phyloP scores from a whole-genome alignment of 2,329 filamentous ascomycete genomes.

The Escovopsis sp. region DNA sequence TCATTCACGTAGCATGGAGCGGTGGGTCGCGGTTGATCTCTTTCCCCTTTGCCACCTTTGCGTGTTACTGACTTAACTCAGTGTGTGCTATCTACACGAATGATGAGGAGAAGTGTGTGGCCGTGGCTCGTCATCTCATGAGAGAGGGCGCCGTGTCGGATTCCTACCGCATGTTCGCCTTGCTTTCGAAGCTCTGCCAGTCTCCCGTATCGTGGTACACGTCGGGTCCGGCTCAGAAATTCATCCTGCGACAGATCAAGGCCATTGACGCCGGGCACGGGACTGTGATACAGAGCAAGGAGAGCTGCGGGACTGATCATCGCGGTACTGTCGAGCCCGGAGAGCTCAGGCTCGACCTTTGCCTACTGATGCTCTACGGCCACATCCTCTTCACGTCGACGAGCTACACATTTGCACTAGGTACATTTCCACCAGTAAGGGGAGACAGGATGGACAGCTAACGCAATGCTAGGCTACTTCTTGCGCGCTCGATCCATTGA shows the following conservation, averaged over 20 bases:
- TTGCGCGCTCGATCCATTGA: slow-evolving; percentile 61
- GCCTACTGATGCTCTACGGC: slow-evolving; percentile 74
- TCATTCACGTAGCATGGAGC: slow-evolving; percentile 66
- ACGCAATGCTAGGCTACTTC: slow-evolving; percentile 50
- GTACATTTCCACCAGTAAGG: slow-evolving; percentile 22
- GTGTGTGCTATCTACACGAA: slow-evolving; percentile 70
- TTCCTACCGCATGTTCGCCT: slow-evolving; percentile 67
- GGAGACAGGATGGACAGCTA: not conserved
- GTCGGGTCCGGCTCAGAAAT: slow-evolving; percentile 74
- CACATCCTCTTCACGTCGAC: slow-evolving; percentile 77
- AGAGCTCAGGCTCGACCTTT: slow-evolving; percentile 47
- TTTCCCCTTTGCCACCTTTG: not conserved
- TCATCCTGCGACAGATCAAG: slow-evolving; percentile 81
- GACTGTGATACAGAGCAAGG: slow-evolving; percentile 17
- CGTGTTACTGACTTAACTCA: slow-evolving; percentile 16
- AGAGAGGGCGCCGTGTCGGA: slow-evolving; percentile 69
- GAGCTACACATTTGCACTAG: slow-evolving; percentile 69
- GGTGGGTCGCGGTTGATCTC: slow-evolving; percentile 27
- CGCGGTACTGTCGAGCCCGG: not conserved
- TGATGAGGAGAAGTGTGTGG: slow-evolving; percentile 60
- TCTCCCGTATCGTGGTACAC: slow-evolving; percentile 63
- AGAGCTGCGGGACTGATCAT: slow-evolving; percentile 9
- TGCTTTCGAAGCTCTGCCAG: slow-evolving; percentile 61
- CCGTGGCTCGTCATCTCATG: slow-evolving; percentile 70
- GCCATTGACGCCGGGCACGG: slow-evolving; percentile 56